A percentile compares a stretch with the other conserved stretches of the same genome.
phyloP scores from a whole-genome alignment of 176 grass and related monocot genomes.

The Puya raimondii region DNA sequence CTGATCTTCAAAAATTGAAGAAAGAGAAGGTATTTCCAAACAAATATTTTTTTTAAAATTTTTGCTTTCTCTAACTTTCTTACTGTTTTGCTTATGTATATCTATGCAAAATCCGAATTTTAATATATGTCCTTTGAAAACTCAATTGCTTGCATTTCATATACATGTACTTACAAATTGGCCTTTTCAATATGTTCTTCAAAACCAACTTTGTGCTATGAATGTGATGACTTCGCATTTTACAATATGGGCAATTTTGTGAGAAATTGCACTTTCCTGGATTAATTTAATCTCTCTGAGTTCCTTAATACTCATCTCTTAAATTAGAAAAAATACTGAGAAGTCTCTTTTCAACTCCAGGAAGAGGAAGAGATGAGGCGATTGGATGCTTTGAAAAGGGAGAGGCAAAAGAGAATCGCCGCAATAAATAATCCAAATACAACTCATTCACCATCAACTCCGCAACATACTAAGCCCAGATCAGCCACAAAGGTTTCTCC shows the following conservation, averaged over 20 bases:
- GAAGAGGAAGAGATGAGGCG: constrained; percentile 85
- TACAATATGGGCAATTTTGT: no score
- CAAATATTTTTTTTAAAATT: constrained; percentile 1
- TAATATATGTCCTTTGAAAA: no score
- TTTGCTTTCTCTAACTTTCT: constrained; percentile 5
- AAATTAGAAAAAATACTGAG: not conserved
- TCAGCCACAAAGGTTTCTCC: constrained; percentile 27
- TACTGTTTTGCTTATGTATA: not conserved
- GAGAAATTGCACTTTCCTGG: no score
- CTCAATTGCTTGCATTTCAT: no score
- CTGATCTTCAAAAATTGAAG: constrained; percentile 79
- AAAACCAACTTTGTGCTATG: no score
- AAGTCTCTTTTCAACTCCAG: constrained; percentile 32
- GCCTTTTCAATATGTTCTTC: no score
- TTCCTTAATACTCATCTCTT: not conserved
- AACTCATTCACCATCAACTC: constrained; percentile 20
- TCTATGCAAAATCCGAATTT: no score
- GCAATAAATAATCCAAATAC: constrained; percentile 33
- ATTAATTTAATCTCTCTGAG: not conserved
- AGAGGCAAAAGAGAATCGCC: constrained; percentile 89
- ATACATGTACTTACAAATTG: no score
- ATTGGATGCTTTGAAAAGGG: constrained; percentile 77
- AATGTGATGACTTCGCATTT: no score
- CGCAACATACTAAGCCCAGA: constrained; percentile 6
- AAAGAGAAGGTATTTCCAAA: constrained; percentile 66